These are phyloP conservation scores for Cenchrus americanus DNA, from an alignment of 176 grass and related monocot species.

Conservation along the genomic window DNA sequence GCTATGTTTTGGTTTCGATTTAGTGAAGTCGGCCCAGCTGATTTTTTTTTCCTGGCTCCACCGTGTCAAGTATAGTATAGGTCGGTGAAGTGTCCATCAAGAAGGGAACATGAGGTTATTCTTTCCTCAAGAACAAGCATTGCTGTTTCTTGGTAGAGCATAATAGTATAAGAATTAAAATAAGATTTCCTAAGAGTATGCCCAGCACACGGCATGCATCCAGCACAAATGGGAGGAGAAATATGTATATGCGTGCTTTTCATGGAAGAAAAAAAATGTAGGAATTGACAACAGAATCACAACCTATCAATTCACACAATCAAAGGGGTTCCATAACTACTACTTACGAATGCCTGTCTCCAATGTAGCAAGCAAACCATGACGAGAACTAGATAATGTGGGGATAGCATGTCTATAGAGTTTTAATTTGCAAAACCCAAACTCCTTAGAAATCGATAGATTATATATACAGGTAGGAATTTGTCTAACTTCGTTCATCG, in stretches of 20 bases:
- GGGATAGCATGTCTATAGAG: too few relatives aligned
- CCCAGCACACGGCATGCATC: slow-evolving; percentile 38
- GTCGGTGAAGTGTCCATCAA: slow-evolving; percentile 52
- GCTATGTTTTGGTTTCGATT: too few relatives aligned
- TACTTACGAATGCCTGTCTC: not conserved
- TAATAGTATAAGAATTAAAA: slow-evolving; percentile 52
- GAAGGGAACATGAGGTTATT: slow-evolving; percentile 58
- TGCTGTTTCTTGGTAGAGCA: slow-evolving; percentile 36
- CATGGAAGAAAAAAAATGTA: slow-evolving; percentile 29
- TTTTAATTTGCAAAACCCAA: too few relatives aligned
- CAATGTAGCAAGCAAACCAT: not conserved
- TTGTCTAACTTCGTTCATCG: slow-evolving; percentile 1
- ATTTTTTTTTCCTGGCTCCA: too few relatives aligned
- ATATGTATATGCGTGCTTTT: slow-evolving; percentile 36
- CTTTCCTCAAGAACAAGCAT: slow-evolving; percentile 48
- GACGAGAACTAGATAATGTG: not conserved
- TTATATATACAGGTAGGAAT: too few relatives aligned
- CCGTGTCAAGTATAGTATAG: slow-evolving; percentile 26
- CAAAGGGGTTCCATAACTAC: not conserved
- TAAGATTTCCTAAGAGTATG: slow-evolving; percentile 49
- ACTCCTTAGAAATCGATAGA: too few relatives aligned
- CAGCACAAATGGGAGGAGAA: slow-evolving; percentile 27
- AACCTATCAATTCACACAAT: not conserved
- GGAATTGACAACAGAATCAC: slow-evolving; percentile 1
- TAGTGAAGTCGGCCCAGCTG: too few relatives aligned